Evolutionary conservation across 805 yeast species (phyloP), one percentile per base, ranked within the genome.

Genomic region (Saccharomyces cerevisiae): DNA sequence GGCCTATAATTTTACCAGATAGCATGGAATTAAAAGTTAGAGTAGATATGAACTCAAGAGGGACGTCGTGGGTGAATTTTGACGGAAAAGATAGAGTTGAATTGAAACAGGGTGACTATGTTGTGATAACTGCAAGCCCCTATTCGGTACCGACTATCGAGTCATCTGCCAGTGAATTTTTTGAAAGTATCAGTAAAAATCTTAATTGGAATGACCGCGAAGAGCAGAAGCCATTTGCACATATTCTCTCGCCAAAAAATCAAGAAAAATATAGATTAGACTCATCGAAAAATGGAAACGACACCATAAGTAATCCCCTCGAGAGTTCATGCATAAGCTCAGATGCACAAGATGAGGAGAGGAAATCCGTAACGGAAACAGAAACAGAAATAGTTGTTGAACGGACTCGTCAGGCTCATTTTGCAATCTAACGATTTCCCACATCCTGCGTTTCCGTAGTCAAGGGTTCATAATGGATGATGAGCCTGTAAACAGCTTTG

Each of bases 31-130:
- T 91, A 55, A 83, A 82, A 62, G 85, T 91, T 8, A 85, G 85
- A 61, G 94, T 90, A 3, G 96, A 97, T 0, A 72, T 82, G 50
- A 79, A 78, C 55, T 85, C 96, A 51, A 73, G 98, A 51, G 81
- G 91, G 9, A 87, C 96, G 0, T 97, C 97, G 0, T 92, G 96
- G 94, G 94, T 92, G 2, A 84, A 96, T 1, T 92, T 92, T 66
- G 99, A 92, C 71, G 99, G 99, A 9, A 83, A 92, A 61, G 82
- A 84, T 27, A 75, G 97, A 41, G 84, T 89, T 4, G 96, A 92
- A 67, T 72, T 92, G 48, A 70, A 73, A 31, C 82, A 80, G 55
- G 97, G 97, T 13, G 92, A 89, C 68, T 89, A 88, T 62, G 86
- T 92, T 26, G 82, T 89, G 0, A 79, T 94, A 6, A 81, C 83